These are phyloP conservation scores for Linaria vulgaris DNA, from an alignment of 257 asterid genomes.

Conservation along the genomic window DNA sequence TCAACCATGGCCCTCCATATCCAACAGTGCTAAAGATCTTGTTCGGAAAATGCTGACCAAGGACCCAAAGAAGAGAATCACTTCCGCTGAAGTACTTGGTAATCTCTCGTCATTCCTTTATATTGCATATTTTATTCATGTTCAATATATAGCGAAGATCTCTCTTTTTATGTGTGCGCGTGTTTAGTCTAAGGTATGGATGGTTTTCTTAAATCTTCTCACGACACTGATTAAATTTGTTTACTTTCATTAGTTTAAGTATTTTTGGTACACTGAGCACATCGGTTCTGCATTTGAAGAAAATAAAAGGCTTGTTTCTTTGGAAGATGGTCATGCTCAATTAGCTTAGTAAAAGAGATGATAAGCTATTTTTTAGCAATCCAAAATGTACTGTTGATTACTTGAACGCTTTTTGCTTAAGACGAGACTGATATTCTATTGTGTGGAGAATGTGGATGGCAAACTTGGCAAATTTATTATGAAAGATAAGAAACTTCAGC, in stretches of 20 bases:
- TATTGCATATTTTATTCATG: constrained; percentile 14
- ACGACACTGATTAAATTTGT: no score
- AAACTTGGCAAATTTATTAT: background rate
- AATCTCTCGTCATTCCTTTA: constrained; percentile 27
- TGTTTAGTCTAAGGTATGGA: background rate
- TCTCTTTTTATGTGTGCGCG: background rate
- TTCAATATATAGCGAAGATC: background rate
- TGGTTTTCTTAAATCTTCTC: constrained; percentile 1
- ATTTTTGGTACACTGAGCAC: background rate
- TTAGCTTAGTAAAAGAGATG: no score
- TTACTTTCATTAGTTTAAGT: background rate
- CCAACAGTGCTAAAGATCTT: constrained; percentile 79
- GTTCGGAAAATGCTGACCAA: constrained; percentile 79
- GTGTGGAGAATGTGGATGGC: no score
- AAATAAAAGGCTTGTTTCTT: background rate
- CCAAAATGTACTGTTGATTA: no score
- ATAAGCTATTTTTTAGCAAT: no score
- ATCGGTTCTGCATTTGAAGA: background rate
- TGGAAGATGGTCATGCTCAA: no score
- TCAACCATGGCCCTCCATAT: constrained; percentile 86
- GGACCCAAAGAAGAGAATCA: constrained; percentile 77
- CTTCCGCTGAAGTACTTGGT: constrained; percentile 87
- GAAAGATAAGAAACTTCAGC: no score
- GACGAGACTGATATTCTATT: no score
- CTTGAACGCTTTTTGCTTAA: background rate